These are phyloP conservation scores for Ceriops tagal DNA, from an alignment of 345 rosid species.

Conservation along the genomic window DNA sequence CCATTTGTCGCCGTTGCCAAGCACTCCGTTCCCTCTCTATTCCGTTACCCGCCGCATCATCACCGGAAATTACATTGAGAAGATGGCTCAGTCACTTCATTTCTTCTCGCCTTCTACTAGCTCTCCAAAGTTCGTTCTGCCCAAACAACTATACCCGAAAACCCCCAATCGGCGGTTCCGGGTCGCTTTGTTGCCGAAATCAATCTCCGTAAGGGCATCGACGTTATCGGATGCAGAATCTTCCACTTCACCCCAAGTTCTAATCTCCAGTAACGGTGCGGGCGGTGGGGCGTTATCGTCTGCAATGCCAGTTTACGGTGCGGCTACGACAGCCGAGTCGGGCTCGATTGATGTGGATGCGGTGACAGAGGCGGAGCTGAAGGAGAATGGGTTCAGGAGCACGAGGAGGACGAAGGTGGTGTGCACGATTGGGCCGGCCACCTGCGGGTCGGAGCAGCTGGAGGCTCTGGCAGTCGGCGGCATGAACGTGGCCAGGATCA, in stretches of 20 bases:
- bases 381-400: slow-evolving; percentile 99
- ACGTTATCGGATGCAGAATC: slow-evolving; percentile 38
- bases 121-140: slow-evolving; percentile 35
- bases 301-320: not conserved
- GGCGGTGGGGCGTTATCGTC: slow-evolving; percentile 18
- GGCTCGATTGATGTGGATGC: slow-evolving; percentile 72
- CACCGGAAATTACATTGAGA: slow-evolving; percentile 10
- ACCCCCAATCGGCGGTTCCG: slow-evolving; percentile 35
- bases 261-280: slow-evolving; percentile 55
- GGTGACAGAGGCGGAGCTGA: slow-evolving; percentile 85
- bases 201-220: slow-evolving; percentile 43
- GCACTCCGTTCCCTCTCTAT: not conserved
- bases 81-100: slow-evolving; percentile 71
- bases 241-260: slow-evolving; percentile 36
- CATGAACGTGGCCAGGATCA: slow-evolving; percentile 96
- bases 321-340: slow-evolving; percentile 21
- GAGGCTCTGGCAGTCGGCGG: slow-evolving; percentile 91
- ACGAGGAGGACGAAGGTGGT: slow-evolving; percentile 92
- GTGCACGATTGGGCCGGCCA: slow-evolving; percentile 93
- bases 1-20: slow-evolving; percentile 2
- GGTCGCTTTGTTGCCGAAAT: slow-evolving; percentile 19
- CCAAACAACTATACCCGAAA: slow-evolving; percentile 28
- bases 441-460: slow-evolving; percentile 83
- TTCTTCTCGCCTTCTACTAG: slow-evolving; percentile 42
- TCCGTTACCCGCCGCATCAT: not conserved